phyloP scores from a whole-genome alignment of 2,329 filamentous ascomycete genomes.

The Fusarium illudens region DNA sequence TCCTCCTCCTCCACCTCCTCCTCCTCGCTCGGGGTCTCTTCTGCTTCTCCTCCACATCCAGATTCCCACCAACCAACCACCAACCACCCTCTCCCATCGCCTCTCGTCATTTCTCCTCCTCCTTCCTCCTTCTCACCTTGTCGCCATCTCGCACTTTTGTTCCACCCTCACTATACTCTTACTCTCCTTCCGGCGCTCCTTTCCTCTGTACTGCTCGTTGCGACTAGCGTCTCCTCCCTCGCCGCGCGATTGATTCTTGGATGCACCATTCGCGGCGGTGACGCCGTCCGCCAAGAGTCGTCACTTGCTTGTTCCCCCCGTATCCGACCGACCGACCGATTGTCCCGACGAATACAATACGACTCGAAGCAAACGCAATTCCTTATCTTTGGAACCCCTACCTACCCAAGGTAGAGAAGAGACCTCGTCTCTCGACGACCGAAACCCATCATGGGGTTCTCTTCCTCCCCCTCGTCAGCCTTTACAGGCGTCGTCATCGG shows the following conservation, averaged over 20 bases:
- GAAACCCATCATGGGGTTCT: constrained; percentile 42
- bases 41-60: constrained; percentile 33
- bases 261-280: constrained; percentile 43
- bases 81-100: constrained; percentile 24
- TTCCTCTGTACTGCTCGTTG: neutral
- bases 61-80: constrained; percentile 26
- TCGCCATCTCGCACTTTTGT: neutral
- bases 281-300: constrained; percentile 40
- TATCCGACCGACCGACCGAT: constrained; percentile 30
- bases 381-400: neutral
- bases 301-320: constrained; percentile 31
- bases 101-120: constrained; percentile 16
- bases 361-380: constrained; percentile 26
- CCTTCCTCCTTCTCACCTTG: constrained; percentile 15
- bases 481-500: constrained; percentile 89
- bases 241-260: constrained; percentile 39
- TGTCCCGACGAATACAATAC: constrained; percentile 29
- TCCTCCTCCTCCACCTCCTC: neutral
- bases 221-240: constrained; percentile 11
- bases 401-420: neutral
- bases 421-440: neutral
- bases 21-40: neutral
- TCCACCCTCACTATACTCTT: constrained; percentile 10
- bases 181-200: constrained; percentile 18
- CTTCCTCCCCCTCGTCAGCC: constrained; percentile 53